These are phyloP conservation scores for Tetrahymena malaccensis DNA, from an alignment of 73 alveolate species.

Conservation along the genomic window DNA sequence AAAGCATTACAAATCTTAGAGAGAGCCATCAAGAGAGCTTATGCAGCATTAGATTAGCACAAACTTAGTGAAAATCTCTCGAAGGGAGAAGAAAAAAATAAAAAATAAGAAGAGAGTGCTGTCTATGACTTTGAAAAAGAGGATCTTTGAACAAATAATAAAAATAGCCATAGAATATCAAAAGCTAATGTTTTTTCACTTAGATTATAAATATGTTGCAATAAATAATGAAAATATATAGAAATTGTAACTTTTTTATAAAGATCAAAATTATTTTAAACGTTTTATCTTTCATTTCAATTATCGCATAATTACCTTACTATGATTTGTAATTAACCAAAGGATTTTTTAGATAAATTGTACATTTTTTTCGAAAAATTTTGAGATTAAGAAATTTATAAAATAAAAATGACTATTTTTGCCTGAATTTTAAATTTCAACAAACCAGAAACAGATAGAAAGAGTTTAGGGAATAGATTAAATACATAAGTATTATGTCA, in stretches of 20 bases:
- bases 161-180: not conserved
- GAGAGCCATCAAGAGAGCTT: not conserved
- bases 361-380: not conserved
- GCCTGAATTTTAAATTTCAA: not conserved
- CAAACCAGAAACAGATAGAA: not conserved
- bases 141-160: not conserved
- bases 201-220: not conserved
- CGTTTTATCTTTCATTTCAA: no score
- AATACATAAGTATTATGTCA: no score
- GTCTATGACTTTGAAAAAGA: not conserved
- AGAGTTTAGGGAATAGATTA: not conserved
- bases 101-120: not conserved
- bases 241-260: no score
- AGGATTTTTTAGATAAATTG: not conserved
- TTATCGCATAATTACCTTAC: not conserved
- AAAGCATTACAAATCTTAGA: not conserved
- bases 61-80: not conserved
- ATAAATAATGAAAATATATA: no score
- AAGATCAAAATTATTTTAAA: not conserved
- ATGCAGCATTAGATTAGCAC: not conserved
- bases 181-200: no score
- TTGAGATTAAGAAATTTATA: no score
- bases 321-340: no score
- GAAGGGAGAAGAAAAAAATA: not conserved
- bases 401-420: not conserved